Evolutionary conservation across 2,329 filamentous ascomycete genomes (phyloP), one percentile per base, ranked within the genome.

Genomic region (Paraphoma chrysanthemicola): DNA sequence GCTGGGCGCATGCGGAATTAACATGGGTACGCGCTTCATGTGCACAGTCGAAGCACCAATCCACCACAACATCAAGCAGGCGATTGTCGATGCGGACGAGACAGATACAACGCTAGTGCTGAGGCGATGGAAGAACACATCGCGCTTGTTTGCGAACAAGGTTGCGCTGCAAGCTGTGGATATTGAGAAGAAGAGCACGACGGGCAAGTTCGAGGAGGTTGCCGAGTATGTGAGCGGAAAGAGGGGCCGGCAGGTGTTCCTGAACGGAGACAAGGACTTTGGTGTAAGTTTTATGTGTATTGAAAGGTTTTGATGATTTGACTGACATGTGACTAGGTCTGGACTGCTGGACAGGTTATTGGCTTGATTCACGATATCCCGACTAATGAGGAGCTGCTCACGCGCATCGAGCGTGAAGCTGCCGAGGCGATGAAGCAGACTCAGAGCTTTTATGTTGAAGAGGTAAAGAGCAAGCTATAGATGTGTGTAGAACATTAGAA

Each of bases 21-120:
- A 99, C 80, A 99, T 99, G 95, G 95, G 95, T 55, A 99, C 95
- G 9, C 85, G 95, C 42, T 99, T 98, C 82, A 96, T 99, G 91
- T 94, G 90, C 81, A 98, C 95, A 0, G 83, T 94, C 44, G 95
- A 98, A 79, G 89, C 93, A 14, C 95, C 95, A 0, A 91, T 99
- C 62, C 95, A 99, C 80, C 76, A 87, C 47, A 96, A 96, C 66
- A 92, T 99, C 82, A 99, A 99, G 85, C 85, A 96, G 77, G 85
- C 90, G 66, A 99, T 99, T 71, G 93, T 97, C 48, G 85, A 87
- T 53, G 91, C 93, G 1, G 85, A 92, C 62, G 95, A 99, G 83
- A 93, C 90, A 18, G 92, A 98, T 77, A 99, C 95, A 0, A 88
- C 93, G 64, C 84, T 99, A 50, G 87, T 99, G 23, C 82, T 99